Evolutionary conservation across 495 filamentous ascomycete species (phyloP).

Genomic region (Penicillium soppii): DNA sequence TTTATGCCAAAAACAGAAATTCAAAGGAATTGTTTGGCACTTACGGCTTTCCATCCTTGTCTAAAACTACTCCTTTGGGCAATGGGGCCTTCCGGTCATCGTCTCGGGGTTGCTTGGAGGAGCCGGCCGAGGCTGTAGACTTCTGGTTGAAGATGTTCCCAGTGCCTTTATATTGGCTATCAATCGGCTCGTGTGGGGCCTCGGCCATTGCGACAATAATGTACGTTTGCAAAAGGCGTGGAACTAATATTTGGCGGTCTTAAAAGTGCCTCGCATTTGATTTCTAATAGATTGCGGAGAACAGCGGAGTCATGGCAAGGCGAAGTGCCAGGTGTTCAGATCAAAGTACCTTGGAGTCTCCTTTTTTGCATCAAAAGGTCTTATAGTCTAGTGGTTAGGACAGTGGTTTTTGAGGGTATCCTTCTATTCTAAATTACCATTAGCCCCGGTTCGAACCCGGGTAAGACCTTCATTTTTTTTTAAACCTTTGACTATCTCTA

Average conservation of each 20-base stretch:
- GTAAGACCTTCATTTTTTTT: too few species aligned
- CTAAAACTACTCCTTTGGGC: constrained; percentile 82
- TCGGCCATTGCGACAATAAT: constrained; percentile 16
- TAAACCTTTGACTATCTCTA: too few species aligned
- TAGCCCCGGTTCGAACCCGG: too few species aligned
- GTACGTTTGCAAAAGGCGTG: not conserved
- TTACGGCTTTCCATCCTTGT: constrained; percentile 95
- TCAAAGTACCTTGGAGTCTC: too few species aligned
- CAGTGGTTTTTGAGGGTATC: too few species aligned
- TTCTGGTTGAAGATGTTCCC: constrained; percentile 24
- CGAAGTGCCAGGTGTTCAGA: not conserved
- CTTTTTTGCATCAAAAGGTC: too few species aligned
- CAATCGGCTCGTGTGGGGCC: constrained; percentile 16
- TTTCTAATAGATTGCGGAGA: constrained; percentile 26
- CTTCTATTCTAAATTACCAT: too few species aligned
- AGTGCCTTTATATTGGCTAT: constrained; percentile 4
- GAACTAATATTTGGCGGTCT: not conserved
- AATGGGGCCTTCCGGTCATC: constrained; percentile 38
- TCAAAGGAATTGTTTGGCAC: constrained; percentile 30
- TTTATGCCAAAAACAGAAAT: not conserved
- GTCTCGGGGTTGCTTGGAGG: constrained; percentile 25
- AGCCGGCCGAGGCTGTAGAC: constrained; percentile 12
- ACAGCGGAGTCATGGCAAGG: constrained; percentile 4
- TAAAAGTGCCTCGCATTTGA: constrained; percentile 10
- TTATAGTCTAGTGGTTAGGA: too few species aligned